Evolutionary conservation across 2,329 filamentous ascomycete genomes (phyloP).

Genomic region (Colletotrichum tabaci): DNA sequence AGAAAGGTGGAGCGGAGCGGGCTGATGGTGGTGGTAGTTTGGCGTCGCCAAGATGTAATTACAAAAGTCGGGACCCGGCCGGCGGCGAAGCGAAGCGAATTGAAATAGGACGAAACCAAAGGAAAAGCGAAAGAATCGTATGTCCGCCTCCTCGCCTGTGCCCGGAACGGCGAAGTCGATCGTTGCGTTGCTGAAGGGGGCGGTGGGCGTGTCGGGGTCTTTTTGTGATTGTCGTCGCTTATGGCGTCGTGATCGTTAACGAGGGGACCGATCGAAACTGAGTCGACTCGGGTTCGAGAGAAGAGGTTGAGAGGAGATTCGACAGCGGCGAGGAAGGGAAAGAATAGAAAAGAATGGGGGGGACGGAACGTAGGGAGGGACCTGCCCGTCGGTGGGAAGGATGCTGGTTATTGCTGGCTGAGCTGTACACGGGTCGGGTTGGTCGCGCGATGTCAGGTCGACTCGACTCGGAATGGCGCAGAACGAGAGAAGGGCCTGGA

Average conservation of each 20-base stretch:
- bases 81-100: constrained; percentile 43
- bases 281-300: constrained; percentile 43
- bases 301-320: constrained; percentile 34
- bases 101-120: constrained; percentile 35
- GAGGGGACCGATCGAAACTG: constrained; percentile 32
- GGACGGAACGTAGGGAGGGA: constrained; percentile 46
- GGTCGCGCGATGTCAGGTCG: constrained; percentile 41
- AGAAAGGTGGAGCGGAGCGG: constrained; percentile 27
- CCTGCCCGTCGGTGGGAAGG: constrained; percentile 53
- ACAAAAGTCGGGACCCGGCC: constrained; percentile 42
- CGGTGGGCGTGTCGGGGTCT: too few relatives aligned
- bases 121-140: constrained; percentile 26
- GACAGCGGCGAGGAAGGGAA: constrained; percentile 8
- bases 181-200: neutral
- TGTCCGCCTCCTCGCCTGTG: constrained; percentile 26
- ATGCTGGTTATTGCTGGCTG: constrained; percentile 35
- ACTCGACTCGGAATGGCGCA: constrained; percentile 41
- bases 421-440: constrained; percentile 39
- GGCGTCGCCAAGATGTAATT: constrained; percentile 41
- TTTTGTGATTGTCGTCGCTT: constrained; percentile 38
- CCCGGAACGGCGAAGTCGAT: constrained; percentile 19
- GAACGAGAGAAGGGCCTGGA: constrained; percentile 36
- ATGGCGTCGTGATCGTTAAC: constrained; percentile 28
- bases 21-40: constrained; percentile 14
- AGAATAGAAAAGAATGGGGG: constrained; percentile 28